Base-by-base conservation (phyloP, 768 basidiomycete genomes). In the Lactifluus hygrophoroides region DNA sequence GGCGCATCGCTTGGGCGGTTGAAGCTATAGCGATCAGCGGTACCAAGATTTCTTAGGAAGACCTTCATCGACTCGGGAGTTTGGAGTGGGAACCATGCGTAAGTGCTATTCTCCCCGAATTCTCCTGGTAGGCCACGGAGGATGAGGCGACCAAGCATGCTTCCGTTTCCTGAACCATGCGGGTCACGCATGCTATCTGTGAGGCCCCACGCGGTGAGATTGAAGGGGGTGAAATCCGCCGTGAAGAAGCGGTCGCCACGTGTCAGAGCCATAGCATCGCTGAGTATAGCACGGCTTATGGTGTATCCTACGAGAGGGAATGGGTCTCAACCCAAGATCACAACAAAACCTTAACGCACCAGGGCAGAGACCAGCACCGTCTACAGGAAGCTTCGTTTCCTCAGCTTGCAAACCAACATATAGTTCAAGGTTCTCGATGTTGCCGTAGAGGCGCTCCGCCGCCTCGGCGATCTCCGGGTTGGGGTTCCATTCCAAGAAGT, bases 1-100 rank as follows among this genome's bases (percentile, higher is more conserved):
- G 56, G 50, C 16, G 66, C 65, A 6, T 65, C 57, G 32, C 65
- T 71, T 0, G 89, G 87, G 32, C 82, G 74, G 32, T 69, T 67
- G 21, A 84, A 49, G 57, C 82, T 76, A 62, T 91, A 92, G 46
- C 78, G 70, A 27, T 80, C 74, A 17, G 73, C 56, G 23, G 80
- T 71, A 40, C 78, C 77, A 35, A 90, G 66, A 32, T 87, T 79
- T 51, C 68, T 75, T 54, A 91, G 72, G 67, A 83, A 69, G 1
- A 66, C 70, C 58, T 80, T 72, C 88, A 91, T 90, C 2, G 82
- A 69, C 0, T 76, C 73, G 3, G 90, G 90, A 0, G 85, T 87
- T 83, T 91, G 84, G 44, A 92, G 75, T n/a, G 90, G 87, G 84
- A 91, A 92, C 81, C 88, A 90, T 3, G 90, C 83, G 67, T 88